These are phyloP conservation scores for Botryotinia calthae DNA, from an alignment of 2,329 filamentous ascomycete species.

Conservation along the genomic window DNA sequence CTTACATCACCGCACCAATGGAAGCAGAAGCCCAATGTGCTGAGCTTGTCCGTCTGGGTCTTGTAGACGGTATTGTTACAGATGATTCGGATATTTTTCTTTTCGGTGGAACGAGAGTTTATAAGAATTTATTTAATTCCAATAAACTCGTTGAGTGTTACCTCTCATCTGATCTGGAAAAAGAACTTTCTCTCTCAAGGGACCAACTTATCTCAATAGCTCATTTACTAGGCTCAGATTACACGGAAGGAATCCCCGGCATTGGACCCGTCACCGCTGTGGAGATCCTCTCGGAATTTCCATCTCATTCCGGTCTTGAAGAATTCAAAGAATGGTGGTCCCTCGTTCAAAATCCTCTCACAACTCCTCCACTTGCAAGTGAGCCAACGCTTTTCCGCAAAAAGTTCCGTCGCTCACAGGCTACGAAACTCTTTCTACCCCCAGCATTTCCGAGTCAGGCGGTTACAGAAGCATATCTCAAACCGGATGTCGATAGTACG, in stretches of 20 bases:
- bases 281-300: conserved; percentile 91
- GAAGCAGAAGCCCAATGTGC: conserved; percentile 98
- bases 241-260: conserved; percentile 86
- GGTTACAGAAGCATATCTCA: conserved; percentile 79
- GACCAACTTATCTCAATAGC: conserved; percentile 85
- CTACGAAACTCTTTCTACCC: conserved; percentile 82
- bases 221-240: conserved; percentile 89
- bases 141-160: conserved; percentile 99
- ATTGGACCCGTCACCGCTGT: conserved; percentile 93
- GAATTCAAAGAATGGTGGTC: conserved; percentile 87
- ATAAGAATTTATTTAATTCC: conserved; percentile 99
- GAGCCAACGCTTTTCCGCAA: conserved; percentile 68
- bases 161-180: conserved; percentile 75
- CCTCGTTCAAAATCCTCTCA: conserved; percentile 66
- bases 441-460: conserved; percentile 72
- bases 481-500: conserved; percentile 80
- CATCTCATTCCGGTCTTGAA: conserved; percentile 54
- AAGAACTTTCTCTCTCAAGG: conserved; percentile 84
- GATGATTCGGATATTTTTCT: conserved; percentile 96
- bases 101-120: conserved; percentile 92
- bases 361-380: conserved; percentile 51
- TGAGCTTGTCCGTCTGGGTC: conserved; percentile 77
- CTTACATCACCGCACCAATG: conserved; percentile 97
- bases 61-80: conserved; percentile 96
- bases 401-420: conserved; percentile 80